phyloP scores from a whole-genome alignment of 805 yeast species.

The Lachancea quebecensis region DNA sequence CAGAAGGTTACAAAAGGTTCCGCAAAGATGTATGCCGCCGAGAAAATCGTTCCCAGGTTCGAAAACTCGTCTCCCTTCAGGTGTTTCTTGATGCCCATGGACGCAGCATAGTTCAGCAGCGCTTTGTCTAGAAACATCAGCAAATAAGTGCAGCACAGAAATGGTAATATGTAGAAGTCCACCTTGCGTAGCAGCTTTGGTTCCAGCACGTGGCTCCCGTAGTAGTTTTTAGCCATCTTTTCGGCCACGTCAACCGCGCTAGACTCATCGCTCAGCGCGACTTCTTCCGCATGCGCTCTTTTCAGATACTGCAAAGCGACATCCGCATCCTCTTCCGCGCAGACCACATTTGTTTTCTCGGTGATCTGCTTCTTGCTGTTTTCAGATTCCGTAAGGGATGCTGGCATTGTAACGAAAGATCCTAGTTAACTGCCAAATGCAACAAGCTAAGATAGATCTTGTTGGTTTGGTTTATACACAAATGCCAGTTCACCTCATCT shows the following conservation, averaged over 20 bases:
- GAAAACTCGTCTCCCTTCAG: conserved; percentile 44
- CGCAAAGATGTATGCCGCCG: conserved; percentile 47
- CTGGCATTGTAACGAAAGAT: not conserved
- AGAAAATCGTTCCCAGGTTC: conserved; percentile 46
- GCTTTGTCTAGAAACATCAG: conserved; percentile 55
- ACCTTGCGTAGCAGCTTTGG: conserved; percentile 32
- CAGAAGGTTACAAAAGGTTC: conserved; percentile 44
- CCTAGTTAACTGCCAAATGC: not conserved
- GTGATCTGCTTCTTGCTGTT: not conserved
- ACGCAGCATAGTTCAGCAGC: conserved; percentile 54
- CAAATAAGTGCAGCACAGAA: conserved; percentile 48
- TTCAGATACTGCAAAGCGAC: conserved; percentile 21
- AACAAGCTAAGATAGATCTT: no score
- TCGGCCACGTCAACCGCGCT: conserved; percentile 6
- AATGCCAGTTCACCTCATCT: not conserved
- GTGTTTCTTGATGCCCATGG: conserved; percentile 52
- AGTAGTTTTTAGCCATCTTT: conserved; percentile 12
- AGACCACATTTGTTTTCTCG: not conserved
- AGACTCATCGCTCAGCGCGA: conserved; percentile 10
- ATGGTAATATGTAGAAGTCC: conserved; percentile 43
- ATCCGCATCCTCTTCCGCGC: conserved; percentile 14
- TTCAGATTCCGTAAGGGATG: conserved; percentile 1
- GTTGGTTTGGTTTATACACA: not conserved
- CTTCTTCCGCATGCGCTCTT: conserved; percentile 14
- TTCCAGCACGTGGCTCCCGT: conserved; percentile 20